Evolutionary conservation across 495 filamentous ascomycete genomes (phyloP), one percentile per base, ranked within the genome.

Genomic region (Penicillium atrosanguineum): DNA sequence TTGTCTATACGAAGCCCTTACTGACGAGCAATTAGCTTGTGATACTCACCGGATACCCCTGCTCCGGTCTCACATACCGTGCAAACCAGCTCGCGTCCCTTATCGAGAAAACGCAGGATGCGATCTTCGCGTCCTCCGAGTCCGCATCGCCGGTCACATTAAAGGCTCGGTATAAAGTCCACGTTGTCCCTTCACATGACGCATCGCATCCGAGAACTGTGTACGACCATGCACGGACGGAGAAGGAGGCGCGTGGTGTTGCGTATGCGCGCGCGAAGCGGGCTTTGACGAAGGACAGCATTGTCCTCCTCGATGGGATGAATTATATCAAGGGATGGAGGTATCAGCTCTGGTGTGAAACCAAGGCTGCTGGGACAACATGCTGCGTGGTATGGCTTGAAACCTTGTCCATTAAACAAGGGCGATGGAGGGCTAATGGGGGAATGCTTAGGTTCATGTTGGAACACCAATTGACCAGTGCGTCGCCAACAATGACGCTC

Each of bases 281-380:
- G 36, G 79, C 81, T 36, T 79, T 98, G 25, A 82, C 81, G 18
- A 80, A 81, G 25, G 86, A 91, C 59, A 89, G 88, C 59, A 85
- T 98, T 53, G 91, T 97, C 52, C 83, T 98, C 42, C 80, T 91
- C 7, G 91, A 96, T 70, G 88, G 87, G 7, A 80, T 92, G 65
- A 97, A 97, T 65, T 97, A 97, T 72, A 98, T 98, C 73, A 98
- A 98, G 70, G 94, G 94, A 20, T 97, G 88, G 78, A 79, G 94
- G 39, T 98, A 98, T 69, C 94, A 98, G 75, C 79, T 98, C 2
- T 92, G 85, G 75, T 97, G 94, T 68, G 94, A 97, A 71, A 85
- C 91, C 4, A 97, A 97, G 68, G 90, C 93, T 21, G 71, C 89
- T 26, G 73, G 85, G 53, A 96, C 92, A 8, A 83, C 88, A 7